Evolutionary conservation across 2,329 filamentous ascomycete genomes (phyloP).

Genomic region (Xylaria sp.): DNA sequence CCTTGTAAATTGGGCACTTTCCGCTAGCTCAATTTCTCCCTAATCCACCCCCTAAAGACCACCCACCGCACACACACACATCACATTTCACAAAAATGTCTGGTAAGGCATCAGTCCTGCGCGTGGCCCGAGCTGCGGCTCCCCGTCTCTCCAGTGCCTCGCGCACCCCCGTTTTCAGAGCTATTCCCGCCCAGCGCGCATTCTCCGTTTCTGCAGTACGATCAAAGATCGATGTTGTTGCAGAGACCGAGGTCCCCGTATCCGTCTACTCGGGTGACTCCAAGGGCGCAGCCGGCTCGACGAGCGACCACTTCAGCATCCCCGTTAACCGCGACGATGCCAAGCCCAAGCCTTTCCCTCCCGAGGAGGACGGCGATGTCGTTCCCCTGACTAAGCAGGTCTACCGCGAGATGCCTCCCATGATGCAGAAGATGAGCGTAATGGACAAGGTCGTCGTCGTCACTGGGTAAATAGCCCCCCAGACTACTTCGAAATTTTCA

Average conservation of each 20-base stretch:
- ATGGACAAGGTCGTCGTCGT: constrained; percentile 77
- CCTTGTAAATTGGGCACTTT: constrained; percentile 15
- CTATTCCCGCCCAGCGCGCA: constrained; percentile 50
- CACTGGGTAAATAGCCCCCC: constrained; percentile 67
- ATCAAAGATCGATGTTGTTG: constrained; percentile 63
- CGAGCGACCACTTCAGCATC: constrained; percentile 65
- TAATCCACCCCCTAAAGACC: constrained; percentile 16
- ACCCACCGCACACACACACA: constrained; percentile 13
- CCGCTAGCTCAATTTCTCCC: background rate
- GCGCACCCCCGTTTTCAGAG: constrained; percentile 43
- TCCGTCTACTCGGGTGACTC: constrained; percentile 63
- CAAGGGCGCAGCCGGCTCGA: constrained; percentile 56
- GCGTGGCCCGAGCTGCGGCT: constrained; percentile 48
- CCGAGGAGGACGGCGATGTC: constrained; percentile 60
- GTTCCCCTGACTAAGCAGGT: constrained; percentile 64
- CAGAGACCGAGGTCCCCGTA: constrained; percentile 68
- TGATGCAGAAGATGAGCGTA: constrained; percentile 75
- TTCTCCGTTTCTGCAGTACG: constrained; percentile 54
- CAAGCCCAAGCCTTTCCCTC: constrained; percentile 56
- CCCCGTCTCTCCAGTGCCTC: constrained; percentile 44
- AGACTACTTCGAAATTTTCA: background rate
- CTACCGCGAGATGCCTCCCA: constrained; percentile 69
- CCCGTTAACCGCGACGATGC: constrained; percentile 61
- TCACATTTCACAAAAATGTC: constrained; percentile 45
- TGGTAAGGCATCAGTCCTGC: constrained; percentile 48